A percentile compares a stretch with the other conserved stretches of the same genome.
These are phyloP conservation scores for Aspergillus sclerotialis DNA, from an alignment of 2,329 filamentous ascomycete genomes.

Conservation along the genomic window DNA sequence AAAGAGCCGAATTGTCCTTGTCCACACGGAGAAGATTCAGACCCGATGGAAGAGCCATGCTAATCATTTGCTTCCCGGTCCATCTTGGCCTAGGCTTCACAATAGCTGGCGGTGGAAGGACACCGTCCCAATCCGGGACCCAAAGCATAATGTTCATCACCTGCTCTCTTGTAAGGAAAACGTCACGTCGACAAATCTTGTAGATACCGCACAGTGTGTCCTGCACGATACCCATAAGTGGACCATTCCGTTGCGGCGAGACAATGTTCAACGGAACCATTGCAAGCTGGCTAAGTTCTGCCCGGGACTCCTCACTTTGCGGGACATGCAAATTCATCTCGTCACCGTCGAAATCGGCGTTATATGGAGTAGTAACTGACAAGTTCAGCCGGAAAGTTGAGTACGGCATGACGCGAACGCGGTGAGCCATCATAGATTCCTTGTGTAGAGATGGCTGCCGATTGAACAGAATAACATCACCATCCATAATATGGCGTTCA, in stretches of 20 bases:
- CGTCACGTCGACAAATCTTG: slow-evolving; percentile 90
- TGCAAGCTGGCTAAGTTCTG: slow-evolving; percentile 88
- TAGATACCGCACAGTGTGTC: slow-evolving; percentile 94
- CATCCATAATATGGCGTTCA: slow-evolving; percentile 90
- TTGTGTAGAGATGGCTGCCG: slow-evolving; percentile 98
- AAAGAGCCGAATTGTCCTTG: slow-evolving; percentile 52
- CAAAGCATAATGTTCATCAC: slow-evolving; percentile 97
- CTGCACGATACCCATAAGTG: slow-evolving; percentile 98
- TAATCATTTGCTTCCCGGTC: slow-evolving; percentile 97
- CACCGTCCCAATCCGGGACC: slow-evolving; percentile 96
- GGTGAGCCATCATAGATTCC: slow-evolving; percentile 99
- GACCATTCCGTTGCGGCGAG: slow-evolving; percentile 91
- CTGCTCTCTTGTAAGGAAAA: slow-evolving; percentile 80
- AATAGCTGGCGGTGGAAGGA: slow-evolving; percentile 90
- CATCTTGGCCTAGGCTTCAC: slow-evolving; percentile 85
- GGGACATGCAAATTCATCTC: slow-evolving; percentile 99
- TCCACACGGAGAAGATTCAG: slow-evolving; percentile 67
- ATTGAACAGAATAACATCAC: slow-evolving; percentile 99
- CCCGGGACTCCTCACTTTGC: slow-evolving; percentile 91
- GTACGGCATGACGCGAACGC: slow-evolving; percentile 96
- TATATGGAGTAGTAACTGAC: slow-evolving; percentile 97
- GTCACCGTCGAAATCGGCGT: slow-evolving; percentile 99
- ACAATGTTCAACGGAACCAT: slow-evolving; percentile 99
- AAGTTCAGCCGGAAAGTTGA: slow-evolving; percentile 97
- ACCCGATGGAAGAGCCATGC: slow-evolving; percentile 80